Base-by-base conservation (phyloP, 169 alveolate genomes). In the Eimeria praecox region DNA sequence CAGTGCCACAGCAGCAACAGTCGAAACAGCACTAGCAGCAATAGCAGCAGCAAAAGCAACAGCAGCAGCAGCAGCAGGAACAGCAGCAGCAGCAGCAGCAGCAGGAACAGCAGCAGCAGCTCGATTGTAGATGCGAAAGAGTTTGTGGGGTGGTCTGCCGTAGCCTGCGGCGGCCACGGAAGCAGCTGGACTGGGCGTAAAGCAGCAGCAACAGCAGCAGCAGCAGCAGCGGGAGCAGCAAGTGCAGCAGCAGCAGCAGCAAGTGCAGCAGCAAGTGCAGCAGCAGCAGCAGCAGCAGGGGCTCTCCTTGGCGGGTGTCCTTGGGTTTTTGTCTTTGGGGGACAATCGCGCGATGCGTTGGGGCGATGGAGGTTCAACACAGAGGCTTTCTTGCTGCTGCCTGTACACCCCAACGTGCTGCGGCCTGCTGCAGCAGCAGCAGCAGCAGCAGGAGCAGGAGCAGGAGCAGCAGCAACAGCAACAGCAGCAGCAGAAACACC, bases 131-230 rank as follows among this genome's bases (percentile, higher is more conserved):
- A 82, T 46, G 90, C 90, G 73, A 82, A 82, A n/a, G 90, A 82
- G 27, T 82, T 82, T 44, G 90, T 82, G 3, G 90, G 90, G 2
- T 82, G 90, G 90, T 82, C 73, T 38, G 90, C 90, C 33, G 90
- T 82, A 6, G 66, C 90, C 44, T 82, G 90, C 90, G 90, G 90
- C 12, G 90, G 90, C 90, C 87, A 40, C 49, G 59, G 87, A 22
- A 46, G 22, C 30, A 10, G 54, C 16, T 35, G 59, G 59, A 0
- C n/a, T 27, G 87, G 35, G 30, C 30, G 5, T 22, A 1, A 12
- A 4, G 87, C 59, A 77, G 64, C 87, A 38, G 33, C 87, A 77
- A 62, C 87, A 77, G 87, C 64, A 77, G n/a, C 56, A 46, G 42
- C 69, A 14, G 69, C 90, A 46, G 52, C 90, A 27, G 73, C 90